phyloP scores from a whole-genome alignment of 352 stramenopile genomes.

The Pythium inflatum region DNA sequence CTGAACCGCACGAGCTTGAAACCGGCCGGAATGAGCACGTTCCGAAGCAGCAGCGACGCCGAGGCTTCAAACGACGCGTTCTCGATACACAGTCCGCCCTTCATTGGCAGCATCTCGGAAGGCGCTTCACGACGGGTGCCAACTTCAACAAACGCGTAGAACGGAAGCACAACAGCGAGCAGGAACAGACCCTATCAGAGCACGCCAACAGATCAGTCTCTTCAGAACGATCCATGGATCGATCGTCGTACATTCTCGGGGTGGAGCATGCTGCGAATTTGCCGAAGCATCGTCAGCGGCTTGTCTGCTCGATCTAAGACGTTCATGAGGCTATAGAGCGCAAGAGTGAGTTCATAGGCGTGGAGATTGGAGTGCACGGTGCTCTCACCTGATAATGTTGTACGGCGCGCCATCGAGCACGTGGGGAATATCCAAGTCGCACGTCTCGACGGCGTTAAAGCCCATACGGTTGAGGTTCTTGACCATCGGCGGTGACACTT shows the following conservation, averaged over 20 bases:
- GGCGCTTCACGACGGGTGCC: constrained; percentile 68
- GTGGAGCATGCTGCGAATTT: constrained; percentile 78
- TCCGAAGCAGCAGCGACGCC: constrained; percentile 60
- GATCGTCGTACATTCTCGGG: constrained; percentile 50
- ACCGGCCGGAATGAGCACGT: constrained; percentile 67
- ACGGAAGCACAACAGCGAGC: constrained; percentile 79
- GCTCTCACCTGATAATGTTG: constrained; percentile 76
- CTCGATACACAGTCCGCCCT: constrained; percentile 61
- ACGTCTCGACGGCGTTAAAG: constrained; percentile 79
- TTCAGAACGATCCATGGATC: neutral
- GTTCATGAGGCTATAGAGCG: constrained; percentile 66
- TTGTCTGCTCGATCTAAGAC: constrained; percentile 83
- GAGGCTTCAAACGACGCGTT: constrained; percentile 70
- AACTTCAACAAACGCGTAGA: constrained; percentile 80
- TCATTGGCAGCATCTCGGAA: constrained; percentile 71
- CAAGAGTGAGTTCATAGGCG: too few species aligned
- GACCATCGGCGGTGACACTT: constrained; percentile 83
- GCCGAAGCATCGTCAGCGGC: constrained; percentile 72
- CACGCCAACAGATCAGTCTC: neutral
- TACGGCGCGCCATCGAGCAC: constrained; percentile 71
- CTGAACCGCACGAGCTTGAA: constrained; percentile 84
- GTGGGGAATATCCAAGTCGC: constrained; percentile 67
- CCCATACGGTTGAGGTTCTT: constrained; percentile 71
- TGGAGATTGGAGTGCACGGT: too few species aligned
- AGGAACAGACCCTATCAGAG: constrained; percentile 62